phyloP scores from a whole-genome alignment of 768 basidiomycete genomes.

The Leucocoprinus birnbaumii region DNA sequence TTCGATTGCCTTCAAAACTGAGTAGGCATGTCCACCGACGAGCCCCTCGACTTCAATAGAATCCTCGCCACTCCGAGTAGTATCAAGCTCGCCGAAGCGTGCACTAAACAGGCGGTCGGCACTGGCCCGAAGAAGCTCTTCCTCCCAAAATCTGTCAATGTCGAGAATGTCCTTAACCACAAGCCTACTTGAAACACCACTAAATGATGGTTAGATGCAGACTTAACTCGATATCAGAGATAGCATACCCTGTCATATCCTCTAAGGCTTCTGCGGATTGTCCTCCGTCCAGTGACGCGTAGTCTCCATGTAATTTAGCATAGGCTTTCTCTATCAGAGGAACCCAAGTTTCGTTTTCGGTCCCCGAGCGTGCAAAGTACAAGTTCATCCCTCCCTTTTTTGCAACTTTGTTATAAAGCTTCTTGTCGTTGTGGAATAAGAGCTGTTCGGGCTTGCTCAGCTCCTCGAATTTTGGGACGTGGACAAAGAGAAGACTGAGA shows the following conservation, averaged over 20 bases:
- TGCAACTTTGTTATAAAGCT: conserved; percentile 39
- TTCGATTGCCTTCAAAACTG: conserved; percentile 39
- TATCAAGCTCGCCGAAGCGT: no score
- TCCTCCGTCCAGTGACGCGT: conserved; percentile 30
- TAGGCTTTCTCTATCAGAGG: conserved; percentile 58
- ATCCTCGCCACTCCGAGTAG: no score
- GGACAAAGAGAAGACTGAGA: conserved; percentile 46
- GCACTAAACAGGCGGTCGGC: conserved; percentile 21
- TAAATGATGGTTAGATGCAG: neutral
- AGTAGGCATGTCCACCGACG: conserved; percentile 36
- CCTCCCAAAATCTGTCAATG: conserved; percentile 44
- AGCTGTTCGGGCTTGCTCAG: conserved; percentile 36
- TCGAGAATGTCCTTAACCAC: conserved; percentile 41
- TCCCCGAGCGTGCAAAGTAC: conserved; percentile 47
- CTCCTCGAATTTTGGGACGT: conserved; percentile 49
- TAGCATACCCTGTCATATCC: conserved; percentile 46
- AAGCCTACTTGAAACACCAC: neutral
- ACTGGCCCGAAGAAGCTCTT: conserved; percentile 45
- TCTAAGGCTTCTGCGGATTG: conserved; percentile 42
- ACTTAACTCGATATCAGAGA: neutral
- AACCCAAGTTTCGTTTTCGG: conserved; percentile 52
- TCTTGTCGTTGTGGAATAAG: conserved; percentile 51
- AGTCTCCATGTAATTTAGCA: conserved; percentile 51
- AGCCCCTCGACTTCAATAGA: conserved; percentile 24
- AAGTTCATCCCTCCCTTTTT: conserved; percentile 45